A percentile compares a stretch with the other conserved stretches of the same genome.
phyloP scores from a whole-genome alignment of 208 protist genomes.

The Blastocrithidia nonstop region DNA sequence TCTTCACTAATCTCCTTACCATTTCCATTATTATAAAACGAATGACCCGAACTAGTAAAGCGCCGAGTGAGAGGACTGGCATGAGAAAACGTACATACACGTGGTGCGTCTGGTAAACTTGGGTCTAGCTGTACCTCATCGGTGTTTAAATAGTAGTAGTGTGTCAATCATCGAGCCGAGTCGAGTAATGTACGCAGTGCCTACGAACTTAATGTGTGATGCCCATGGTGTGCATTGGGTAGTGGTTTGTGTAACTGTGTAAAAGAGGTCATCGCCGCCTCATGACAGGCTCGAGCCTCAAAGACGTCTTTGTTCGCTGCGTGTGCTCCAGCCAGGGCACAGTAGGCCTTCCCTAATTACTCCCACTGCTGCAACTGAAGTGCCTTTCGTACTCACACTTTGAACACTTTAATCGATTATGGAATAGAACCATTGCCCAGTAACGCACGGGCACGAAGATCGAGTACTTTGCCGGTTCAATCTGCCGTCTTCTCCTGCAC shows the following conservation, averaged over 20 bases:
- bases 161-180: constrained; percentile 68
- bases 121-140: constrained; percentile 37
- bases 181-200: no score
- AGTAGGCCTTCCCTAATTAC: constrained; percentile 57
- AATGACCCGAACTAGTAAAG: no score
- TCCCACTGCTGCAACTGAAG: constrained; percentile 30
- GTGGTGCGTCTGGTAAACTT: constrained; percentile 4
- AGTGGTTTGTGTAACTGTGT: constrained; percentile 3
- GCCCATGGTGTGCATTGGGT: constrained; percentile 20
- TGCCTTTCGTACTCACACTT: constrained; percentile 50
- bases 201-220: no score
- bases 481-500: constrained; percentile 65
- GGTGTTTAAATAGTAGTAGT: constrained; percentile 67
- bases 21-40: no score
- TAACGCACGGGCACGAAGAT: constrained; percentile 55
- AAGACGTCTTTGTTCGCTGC: constrained; percentile 28
- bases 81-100: not conserved
- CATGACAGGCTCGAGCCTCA: constrained; percentile 45
- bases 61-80: not conserved
- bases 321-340: constrained; percentile 42
- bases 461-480: constrained; percentile 41
- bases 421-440: constrained; percentile 40
- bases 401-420: constrained; percentile 66
- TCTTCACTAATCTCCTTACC: not conserved
- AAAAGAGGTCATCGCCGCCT: constrained; percentile 29